phyloP scores from a whole-genome alignment of 768 basidiomycete species.

The Multifurca ochricompacta region DNA sequence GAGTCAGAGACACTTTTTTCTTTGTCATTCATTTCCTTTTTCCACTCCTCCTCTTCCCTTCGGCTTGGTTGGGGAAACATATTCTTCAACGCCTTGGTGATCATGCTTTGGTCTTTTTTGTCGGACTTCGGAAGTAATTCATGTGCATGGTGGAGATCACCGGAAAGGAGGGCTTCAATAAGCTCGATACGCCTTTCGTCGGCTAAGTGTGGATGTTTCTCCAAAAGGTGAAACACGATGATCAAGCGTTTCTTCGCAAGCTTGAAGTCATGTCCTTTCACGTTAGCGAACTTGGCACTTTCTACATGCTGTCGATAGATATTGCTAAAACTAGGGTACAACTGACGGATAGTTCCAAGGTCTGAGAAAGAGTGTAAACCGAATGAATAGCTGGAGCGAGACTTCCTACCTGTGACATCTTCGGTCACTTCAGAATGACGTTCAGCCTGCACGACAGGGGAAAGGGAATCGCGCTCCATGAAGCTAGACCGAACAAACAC shows the following conservation, averaged over 20 bases:
- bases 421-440: neutral
- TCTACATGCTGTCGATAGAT: neutral
- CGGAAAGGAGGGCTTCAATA: neutral
- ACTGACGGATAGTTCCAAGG: neutral
- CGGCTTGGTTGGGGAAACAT: neutral
- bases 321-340: neutral
- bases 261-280: neutral
- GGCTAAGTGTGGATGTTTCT: neutral
- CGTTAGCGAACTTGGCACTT: neutral
- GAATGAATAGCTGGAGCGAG: neutral
- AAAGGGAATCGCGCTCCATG: neutral
- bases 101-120: neutral
- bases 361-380: neutral
- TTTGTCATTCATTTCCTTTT: constrained; percentile 4
- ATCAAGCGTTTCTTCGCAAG: neutral
- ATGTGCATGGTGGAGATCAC: neutral
- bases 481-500: neutral
- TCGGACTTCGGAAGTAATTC: neutral
- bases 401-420: neutral
- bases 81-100: no score
- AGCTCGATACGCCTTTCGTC: neutral
- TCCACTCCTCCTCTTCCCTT: neutral
- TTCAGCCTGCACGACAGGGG: neutral
- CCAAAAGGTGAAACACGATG: neutral
- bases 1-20: neutral